These are phyloP conservation scores for Pholiota conissans DNA, from an alignment of 768 basidiomycete species.

Conservation along the genomic window DNA sequence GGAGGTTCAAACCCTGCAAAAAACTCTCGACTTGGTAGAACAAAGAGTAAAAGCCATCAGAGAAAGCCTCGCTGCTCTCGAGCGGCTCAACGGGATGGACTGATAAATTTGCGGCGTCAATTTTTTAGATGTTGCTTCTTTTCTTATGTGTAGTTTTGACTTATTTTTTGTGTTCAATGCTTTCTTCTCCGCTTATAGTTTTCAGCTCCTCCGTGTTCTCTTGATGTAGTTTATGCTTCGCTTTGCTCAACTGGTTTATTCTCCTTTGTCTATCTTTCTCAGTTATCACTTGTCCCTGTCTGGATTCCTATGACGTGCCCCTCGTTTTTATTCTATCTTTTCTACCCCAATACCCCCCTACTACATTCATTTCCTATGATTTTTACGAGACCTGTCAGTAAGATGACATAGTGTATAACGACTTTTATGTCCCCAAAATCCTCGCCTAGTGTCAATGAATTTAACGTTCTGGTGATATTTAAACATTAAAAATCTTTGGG, in stretches of 20 bases:
- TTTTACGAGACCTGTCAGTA: neutral
- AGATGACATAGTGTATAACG: neutral
- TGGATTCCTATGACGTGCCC: neutral
- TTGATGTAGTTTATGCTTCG: neutral
- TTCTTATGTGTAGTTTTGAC: neutral
- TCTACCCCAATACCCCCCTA: neutral
- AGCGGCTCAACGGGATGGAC: slow-evolving; percentile 23
- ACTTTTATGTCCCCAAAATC: neutral
- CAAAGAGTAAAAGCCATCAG: slow-evolving; percentile 51
- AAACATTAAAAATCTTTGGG: too few species aligned
- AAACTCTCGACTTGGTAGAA: slow-evolving; percentile 58
- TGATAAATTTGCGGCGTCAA: slow-evolving; percentile 5
- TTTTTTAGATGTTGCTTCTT: neutral
- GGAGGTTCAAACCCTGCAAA: slow-evolving; percentile 48
- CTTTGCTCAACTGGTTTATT: neutral
- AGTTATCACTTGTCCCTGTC: neutral
- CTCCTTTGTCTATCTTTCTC: neutral
- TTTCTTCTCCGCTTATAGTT: neutral
- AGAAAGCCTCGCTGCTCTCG: slow-evolving; percentile 29
- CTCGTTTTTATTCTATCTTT: neutral
- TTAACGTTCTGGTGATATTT: too few species aligned
- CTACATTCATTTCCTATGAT: neutral
- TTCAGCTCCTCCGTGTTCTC: neutral
- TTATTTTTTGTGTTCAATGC: neutral
- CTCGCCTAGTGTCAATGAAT: too few species aligned